Evolutionary conservation across 2,329 filamentous ascomycete genomes (phyloP).

Genomic region (Epichloe hybrida): DNA sequence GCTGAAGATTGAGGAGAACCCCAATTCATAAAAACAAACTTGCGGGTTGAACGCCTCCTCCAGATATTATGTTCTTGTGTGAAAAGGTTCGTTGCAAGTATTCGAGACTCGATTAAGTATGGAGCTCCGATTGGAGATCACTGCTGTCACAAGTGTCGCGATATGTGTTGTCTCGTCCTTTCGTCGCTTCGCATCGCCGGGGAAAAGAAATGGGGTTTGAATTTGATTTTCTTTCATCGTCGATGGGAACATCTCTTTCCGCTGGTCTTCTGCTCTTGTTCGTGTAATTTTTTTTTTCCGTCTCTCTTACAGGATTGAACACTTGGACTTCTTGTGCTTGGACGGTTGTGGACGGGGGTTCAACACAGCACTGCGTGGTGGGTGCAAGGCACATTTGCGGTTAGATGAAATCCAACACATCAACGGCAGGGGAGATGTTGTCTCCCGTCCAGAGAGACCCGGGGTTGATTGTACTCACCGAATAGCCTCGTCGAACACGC

Average conservation of each 20-base stretch:
- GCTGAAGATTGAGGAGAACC: slow-evolving; percentile 1
- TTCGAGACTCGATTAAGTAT: neutral
- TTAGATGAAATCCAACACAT: neutral
- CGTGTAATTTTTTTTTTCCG: neutral
- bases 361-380: slow-evolving; percentile 47
- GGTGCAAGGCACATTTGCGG: neutral
- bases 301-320: slow-evolving; percentile 48
- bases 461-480: slow-evolving; percentile 48
- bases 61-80: neutral
- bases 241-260: neutral
- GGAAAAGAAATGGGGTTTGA: slow-evolving; percentile 3
- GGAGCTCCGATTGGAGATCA: neutral
- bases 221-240: neutral
- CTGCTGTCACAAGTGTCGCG: neutral
- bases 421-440: neutral
- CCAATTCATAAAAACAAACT: neutral
- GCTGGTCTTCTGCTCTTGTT: neutral
- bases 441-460: neutral
- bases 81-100: neutral
- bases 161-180: neutral
- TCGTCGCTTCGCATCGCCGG: slow-evolving; percentile 1
- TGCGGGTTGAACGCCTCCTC: neutral
- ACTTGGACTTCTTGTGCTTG: slow-evolving; percentile 53
- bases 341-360: slow-evolving; percentile 44
- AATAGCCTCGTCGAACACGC: slow-evolving; percentile 96